Evolutionary conservation across 192 early-diverging fungal species (phyloP).

Genomic region (Mortierella alpina): DNA sequence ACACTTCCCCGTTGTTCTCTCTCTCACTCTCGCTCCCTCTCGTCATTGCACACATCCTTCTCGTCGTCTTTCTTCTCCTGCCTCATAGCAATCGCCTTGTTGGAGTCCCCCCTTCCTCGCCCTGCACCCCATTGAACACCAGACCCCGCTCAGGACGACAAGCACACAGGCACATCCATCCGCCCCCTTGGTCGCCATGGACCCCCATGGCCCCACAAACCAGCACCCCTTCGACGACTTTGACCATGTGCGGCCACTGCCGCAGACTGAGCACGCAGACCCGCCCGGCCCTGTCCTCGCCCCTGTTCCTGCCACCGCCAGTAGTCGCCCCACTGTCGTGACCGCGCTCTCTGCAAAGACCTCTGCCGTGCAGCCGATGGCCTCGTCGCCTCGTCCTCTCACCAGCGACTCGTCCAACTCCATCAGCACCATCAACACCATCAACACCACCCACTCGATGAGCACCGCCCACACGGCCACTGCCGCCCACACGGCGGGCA

Average conservation of each 20-base stretch:
- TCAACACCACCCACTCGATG: conserved; percentile 5
- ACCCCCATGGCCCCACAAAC: conserved; percentile 19
- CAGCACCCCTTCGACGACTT: conserved; percentile 36
- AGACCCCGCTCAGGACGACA: not conserved
- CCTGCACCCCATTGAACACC: not conserved
- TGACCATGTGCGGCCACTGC: conserved; percentile 30
- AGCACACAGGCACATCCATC: not conserved
- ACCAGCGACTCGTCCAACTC: conserved; percentile 3
- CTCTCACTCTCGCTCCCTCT: too few species aligned
- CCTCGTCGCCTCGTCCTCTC: not conserved
- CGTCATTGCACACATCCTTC: not conserved
- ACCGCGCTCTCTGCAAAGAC: not conserved
- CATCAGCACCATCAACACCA: conserved; percentile 6
- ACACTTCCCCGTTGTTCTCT: not conserved
- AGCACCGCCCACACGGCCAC: conserved; percentile 5
- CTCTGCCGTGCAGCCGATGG: not conserved
- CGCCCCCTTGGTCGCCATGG: conserved; percentile 17
- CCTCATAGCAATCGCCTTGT: too few species aligned
- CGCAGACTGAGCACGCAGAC: conserved; percentile 12
- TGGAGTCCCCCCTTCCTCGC: too few species aligned
- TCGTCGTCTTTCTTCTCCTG: not conserved
- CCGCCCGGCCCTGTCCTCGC: not conserved
- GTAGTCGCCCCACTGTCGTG: not conserved
- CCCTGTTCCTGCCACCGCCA: not conserved
- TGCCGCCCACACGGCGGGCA: not conserved